Base-by-base conservation (phyloP, 1,139 yeast genomes). In the Debaryomycetaceae sp. region DNA sequence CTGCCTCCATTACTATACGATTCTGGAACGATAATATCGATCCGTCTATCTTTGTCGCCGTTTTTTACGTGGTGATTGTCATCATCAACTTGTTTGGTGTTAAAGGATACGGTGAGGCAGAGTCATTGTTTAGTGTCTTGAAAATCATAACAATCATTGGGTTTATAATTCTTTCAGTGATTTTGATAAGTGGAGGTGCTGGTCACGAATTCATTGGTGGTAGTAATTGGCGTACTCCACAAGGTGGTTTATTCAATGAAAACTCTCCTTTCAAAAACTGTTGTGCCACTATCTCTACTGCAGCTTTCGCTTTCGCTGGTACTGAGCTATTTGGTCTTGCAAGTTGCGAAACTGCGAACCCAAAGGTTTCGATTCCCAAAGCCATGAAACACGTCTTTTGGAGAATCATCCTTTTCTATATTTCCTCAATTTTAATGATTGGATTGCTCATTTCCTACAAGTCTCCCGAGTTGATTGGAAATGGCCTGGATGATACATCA, bases 101-200 rank as follows among this genome's bases (percentile, higher is more conserved):
- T 9, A 59, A 53, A 47, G 71, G 72, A 13, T 66, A 66, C 46
- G 72, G 72, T 44, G 72, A 66, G 52, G 68, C 65, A 6, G 72
- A 67, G 50, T 58, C 58, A 40, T 52, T 62, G 1, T 58, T 66
- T 44, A 56, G 67, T 42, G 45, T 64, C 29, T 53, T 65, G 36
- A 67, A 67, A 47, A 62, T 66, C 24, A 31, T 55, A 17, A 68
- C 69, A 40, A 65, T 67, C 40, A 47, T 60, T 36, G 72, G 72
- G 7, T 67, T 66, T 47, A 56, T 65, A 37, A 61, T 67, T 23
- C 52, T 66, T 13, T 57, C 65, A 6, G 51, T 63, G 3, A 51
- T 66, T 22, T 58, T 67, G 36, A 66, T 63, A 9, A 45, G 62
- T 34, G 72, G 72, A 27, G 72, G 71, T 33, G 76, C 77, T 6